These are phyloP conservation scores for Fusarium verrucosum DNA, from an alignment of 2,329 filamentous ascomycete species.

Conservation along the genomic window DNA sequence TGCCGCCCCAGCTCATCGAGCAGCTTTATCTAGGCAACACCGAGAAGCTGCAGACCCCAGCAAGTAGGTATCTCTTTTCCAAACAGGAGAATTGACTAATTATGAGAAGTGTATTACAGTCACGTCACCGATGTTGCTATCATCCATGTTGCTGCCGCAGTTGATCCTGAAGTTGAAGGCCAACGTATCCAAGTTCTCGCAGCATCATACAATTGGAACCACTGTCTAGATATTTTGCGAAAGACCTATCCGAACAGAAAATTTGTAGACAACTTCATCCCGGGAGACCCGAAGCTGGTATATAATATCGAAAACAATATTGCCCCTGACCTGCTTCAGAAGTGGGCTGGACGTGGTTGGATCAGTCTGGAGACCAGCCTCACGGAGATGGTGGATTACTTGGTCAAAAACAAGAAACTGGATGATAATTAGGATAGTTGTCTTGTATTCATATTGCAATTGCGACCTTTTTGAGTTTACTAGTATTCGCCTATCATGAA, in stretches of 20 bases:
- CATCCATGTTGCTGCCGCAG: slow-evolving; percentile 20
- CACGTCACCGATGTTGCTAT: slow-evolving; percentile 29
- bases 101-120: slow-evolving; percentile 19
- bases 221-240: slow-evolving; percentile 22
- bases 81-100: neutral
- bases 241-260: slow-evolving; percentile 1
- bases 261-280: slow-evolving; percentile 24
- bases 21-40: slow-evolving; percentile 27
- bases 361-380: slow-evolving; percentile 10
- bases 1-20: slow-evolving; percentile 27
- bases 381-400: slow-evolving; percentile 14
- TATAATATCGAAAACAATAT: slow-evolving; percentile 27
- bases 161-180: slow-evolving; percentile 11
- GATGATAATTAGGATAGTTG: neutral
- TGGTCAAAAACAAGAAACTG: slow-evolving; percentile 1
- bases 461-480: neutral
- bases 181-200: slow-evolving; percentile 26
- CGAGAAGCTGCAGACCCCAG: slow-evolving; percentile 1
- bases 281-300: slow-evolving; percentile 1
- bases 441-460: too few species aligned
- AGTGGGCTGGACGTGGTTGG: slow-evolving; percentile 31
- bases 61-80: neutral
- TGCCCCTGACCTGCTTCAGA: slow-evolving; percentile 13
- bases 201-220: slow-evolving; percentile 23
- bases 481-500: neutral